Base-by-base conservation (phyloP, 2,329 filamentous ascomycete species). In the Coniochaeta prunicola region DNA sequence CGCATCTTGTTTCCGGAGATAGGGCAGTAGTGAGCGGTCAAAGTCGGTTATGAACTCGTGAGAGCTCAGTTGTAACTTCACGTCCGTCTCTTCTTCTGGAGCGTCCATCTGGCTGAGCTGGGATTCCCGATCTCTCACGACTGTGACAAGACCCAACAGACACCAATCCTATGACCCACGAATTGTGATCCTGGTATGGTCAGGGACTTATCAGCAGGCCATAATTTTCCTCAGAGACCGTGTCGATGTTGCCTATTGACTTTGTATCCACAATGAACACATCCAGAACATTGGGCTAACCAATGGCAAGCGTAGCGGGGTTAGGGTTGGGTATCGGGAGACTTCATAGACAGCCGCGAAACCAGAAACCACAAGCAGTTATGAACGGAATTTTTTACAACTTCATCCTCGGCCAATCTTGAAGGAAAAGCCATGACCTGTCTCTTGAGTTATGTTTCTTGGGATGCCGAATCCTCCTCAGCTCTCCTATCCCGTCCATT, bases 31-130 rank as follows among this genome's bases (percentile, higher is more conserved):
- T 5, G 79, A 80, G 57, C 71, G 71, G 68, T 84, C 78, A 64
- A 88, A 80, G 63, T 87, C 83, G 56, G 73, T 72, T 19, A 88
- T 76, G 60, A 88, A 76, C 59, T 86, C 83, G 9, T 72, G 74
- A 2, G 86, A 86, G 58, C 80, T 74, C 65, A 81, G 83, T 63
- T 87, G 83, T 58, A 88, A 78, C 69, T 84, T 81, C 58, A 86
- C 74, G 64, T 88, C 86, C 59, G 77, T 70, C 56, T 88, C 86
- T 31, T 80, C 76, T 48, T 87, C 84, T 34, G 78, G 70, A 19
- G 77, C 82, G 63, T 89, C 85, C 84, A 88, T 87, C 24, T 28
- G 17, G 24, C 19, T 38, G 36, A 9, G 7, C 21, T 45, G 4
- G 21, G 19, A 12, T 10, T 45, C 9, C 10, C 40, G 10, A 38